Conservation (phyloP, 2,329 filamentous ascomycete genomes). For the Leptoxyphium fumago region DNA sequence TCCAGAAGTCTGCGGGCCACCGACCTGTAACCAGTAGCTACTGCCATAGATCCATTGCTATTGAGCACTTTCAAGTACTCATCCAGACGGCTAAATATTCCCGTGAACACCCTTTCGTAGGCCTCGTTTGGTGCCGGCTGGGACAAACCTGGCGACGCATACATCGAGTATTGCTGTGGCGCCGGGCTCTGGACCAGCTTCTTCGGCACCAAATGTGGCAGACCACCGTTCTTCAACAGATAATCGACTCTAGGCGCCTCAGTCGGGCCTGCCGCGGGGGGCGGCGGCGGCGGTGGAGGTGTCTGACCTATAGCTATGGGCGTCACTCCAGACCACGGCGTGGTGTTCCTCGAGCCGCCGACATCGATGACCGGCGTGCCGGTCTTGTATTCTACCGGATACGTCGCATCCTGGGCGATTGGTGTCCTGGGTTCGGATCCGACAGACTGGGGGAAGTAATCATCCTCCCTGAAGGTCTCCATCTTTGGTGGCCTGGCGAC, state of each 20-base stretch:
- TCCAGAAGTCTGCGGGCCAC: slow-evolving; percentile 84
- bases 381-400: slow-evolving; percentile 22
- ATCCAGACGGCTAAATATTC: slow-evolving; percentile 68
- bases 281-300: slow-evolving; percentile 55
- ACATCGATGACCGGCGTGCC: slow-evolving; percentile 26
- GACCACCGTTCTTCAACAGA: slow-evolving; percentile 73
- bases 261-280: slow-evolving; percentile 47
- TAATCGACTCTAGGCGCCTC: slow-evolving; percentile 81
- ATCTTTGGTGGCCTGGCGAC: slow-evolving; percentile 16
- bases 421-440: slow-evolving; percentile 31
- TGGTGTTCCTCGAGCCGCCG: slow-evolving; percentile 19
- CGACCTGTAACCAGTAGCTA: slow-evolving; percentile 87
- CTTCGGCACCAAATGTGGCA: slow-evolving; percentile 56
- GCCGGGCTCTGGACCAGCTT: slow-evolving; percentile 52
- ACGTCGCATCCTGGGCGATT: slow-evolving; percentile 22
- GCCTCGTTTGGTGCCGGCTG: slow-evolving; percentile 20
- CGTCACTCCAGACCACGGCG: slow-evolving; percentile 8
- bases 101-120: slow-evolving; percentile 52
- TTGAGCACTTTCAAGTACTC: slow-evolving; percentile 71
- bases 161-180: slow-evolving; percentile 42
- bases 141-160: slow-evolving; percentile 35
- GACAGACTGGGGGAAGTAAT: neutral
- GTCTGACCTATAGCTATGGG: slow-evolving; percentile 23
- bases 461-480: slow-evolving; percentile 24
- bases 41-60: slow-evolving; percentile 78